Conservation (phyloP, 192 early-diverging fungal species). For the Diversispora epigaea region DNA sequence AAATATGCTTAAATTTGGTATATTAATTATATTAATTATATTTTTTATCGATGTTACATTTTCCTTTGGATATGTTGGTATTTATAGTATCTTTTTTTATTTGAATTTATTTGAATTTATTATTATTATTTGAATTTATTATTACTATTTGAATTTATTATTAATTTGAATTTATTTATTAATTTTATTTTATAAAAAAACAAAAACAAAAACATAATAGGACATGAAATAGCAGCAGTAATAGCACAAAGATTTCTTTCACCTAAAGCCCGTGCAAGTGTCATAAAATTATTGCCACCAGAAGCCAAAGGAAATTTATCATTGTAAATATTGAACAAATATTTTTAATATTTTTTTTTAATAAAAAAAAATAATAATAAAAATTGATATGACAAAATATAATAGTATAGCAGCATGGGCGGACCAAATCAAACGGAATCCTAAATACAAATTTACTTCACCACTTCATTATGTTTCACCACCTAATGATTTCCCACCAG, state of each 20-base stretch:
- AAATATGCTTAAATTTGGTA: too few relatives aligned
- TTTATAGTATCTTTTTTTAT: too few relatives aligned
- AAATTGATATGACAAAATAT: neutral
- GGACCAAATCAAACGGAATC: neutral
- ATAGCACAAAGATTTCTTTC: slow-evolving; percentile 47
- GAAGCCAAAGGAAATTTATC: slow-evolving; percentile 39
- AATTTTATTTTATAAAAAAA: too few relatives aligned
- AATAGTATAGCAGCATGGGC: slow-evolving; percentile 33
- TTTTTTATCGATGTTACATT: too few relatives aligned
- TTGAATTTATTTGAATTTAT: too few relatives aligned
- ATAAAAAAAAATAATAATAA: slow-evolving; percentile 15
- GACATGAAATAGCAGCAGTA: slow-evolving; percentile 41
- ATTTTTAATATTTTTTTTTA: slow-evolving; percentile 29
- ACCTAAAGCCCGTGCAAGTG: slow-evolving; percentile 24
- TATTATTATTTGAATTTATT: too few relatives aligned
- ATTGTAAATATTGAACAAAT: slow-evolving; percentile 32
- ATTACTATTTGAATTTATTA: too few relatives aligned
- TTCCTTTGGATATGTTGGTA: too few relatives aligned
- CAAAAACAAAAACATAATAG: neutral
- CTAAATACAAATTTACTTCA: slow-evolving; percentile 26
- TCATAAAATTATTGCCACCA: slow-evolving; percentile 32
- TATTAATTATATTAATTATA: too few relatives aligned
- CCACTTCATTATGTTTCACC: slow-evolving; percentile 36
- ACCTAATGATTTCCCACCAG: slow-evolving; percentile 39
- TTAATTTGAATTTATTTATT: too few relatives aligned